Evolutionary conservation across 2,329 filamentous ascomycete genomes (phyloP), one percentile per base, ranked within the genome.

Genomic region (Septoria linicola): DNA sequence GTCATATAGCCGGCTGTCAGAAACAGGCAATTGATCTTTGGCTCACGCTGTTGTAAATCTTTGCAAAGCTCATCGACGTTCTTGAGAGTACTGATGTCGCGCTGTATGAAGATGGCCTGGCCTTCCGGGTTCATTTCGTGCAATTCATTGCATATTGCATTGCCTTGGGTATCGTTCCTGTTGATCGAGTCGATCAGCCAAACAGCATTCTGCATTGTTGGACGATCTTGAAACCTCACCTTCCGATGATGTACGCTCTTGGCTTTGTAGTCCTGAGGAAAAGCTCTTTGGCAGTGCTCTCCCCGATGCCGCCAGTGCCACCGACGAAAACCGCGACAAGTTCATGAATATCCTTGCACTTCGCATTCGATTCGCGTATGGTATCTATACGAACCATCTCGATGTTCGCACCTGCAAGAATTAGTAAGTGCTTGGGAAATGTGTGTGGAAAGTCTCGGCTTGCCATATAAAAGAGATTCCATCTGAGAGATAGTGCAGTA

Each of bases 21-120:
- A 59, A 82, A 79, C 0, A 83, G 64, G 3, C 82, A 63, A 61
- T 83, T 81, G 52, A 84, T 72, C 20, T 71, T 71, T 31, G 68
- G 65, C 60, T 83, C 80, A 53, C 74, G 76, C 23, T 65, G 60
- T 52, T 67, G 69, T 50, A 84, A 78, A 44, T 80, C 71, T 5
- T 68, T 65, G 62, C 72, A 75, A 13, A 68, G 65, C 51, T 70
- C 63, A 54, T 76, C 73, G 48, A 75, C 72, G 51, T 70, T 71
- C 14, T 59, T 64, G 8, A 76, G 59, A 5, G 70, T 52, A 3
- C 67, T 69, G 40, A 75, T 65, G 52, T 76, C 73, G 34, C 65
- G 67, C 54, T 74, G 63, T 39, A 76, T 67, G 63, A 75, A 75
- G 39, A 62, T 60, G 27, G 69, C 60, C 27, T 66, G 55, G 36